Percentiles rank a stretch among this genome's conserved stretches.
These are phyloP conservation scores for Plantago elongata DNA, from an alignment of 257 asterid species.

Conservation along the genomic window DNA sequence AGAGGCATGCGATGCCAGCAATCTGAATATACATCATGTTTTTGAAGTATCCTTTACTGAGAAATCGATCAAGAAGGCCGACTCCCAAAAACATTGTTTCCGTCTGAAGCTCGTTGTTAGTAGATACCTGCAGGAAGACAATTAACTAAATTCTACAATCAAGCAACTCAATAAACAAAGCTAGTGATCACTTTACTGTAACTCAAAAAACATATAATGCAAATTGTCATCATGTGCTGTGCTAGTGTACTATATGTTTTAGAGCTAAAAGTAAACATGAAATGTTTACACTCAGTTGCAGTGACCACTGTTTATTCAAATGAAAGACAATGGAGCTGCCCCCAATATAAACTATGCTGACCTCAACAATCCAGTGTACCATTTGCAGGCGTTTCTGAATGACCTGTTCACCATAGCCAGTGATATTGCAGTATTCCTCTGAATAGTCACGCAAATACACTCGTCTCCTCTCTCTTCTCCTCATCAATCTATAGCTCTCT, in stretches of 20 bases:
- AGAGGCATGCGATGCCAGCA: conserved; percentile 90
- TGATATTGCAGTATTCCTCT: conserved; percentile 61
- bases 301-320: neutral
- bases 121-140: conserved; percentile 56
- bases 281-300: too few species aligned
- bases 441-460: conserved; percentile 73
- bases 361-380: conserved; percentile 98
- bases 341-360: conserved; percentile 21
- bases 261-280: too few species aligned
- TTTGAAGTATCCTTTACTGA: conserved; percentile 80
- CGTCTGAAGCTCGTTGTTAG: conserved; percentile 58
- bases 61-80: conserved; percentile 71
- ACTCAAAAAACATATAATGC: too few species aligned
- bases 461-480: conserved; percentile 79
- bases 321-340: neutral
- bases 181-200: neutral
- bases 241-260: too few species aligned
- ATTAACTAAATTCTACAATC: conserved; percentile 2
- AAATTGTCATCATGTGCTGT: too few species aligned
- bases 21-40: conserved; percentile 63
- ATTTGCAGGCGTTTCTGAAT: conserved; percentile 74
- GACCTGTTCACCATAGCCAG: conserved; percentile 62
- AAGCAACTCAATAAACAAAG: neutral
- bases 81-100: conserved; percentile 93
- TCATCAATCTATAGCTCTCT: conserved; percentile 66